Evolutionary conservation across 2,329 filamentous ascomycete genomes (phyloP).

Genomic region (Drechslerella dactyloides): DNA sequence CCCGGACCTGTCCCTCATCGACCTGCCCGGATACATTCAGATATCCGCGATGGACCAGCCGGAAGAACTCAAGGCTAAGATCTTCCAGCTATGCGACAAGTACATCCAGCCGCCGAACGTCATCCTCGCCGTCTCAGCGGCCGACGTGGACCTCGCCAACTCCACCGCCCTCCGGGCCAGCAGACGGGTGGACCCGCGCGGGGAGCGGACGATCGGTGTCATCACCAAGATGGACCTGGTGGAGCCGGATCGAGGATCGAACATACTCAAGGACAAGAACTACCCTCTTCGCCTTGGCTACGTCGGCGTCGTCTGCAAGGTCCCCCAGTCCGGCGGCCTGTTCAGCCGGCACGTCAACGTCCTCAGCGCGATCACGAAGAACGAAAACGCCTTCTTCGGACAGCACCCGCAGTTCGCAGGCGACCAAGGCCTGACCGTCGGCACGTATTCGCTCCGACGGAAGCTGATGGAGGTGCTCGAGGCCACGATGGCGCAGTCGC

Average conservation of each 20-base stretch:
- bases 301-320: slow-evolving; percentile 88
- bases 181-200: slow-evolving; percentile 87
- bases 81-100: slow-evolving; percentile 94
- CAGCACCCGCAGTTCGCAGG: slow-evolving; percentile 74
- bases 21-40: slow-evolving; percentile 96
- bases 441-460: slow-evolving; percentile 84
- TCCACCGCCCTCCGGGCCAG: slow-evolving; percentile 90
- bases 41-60: slow-evolving; percentile 91
- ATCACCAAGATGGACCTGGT: slow-evolving; percentile 99
- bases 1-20: slow-evolving; percentile 92
- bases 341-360: slow-evolving; percentile 74
- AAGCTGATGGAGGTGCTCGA: slow-evolving; percentile 97
- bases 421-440: slow-evolving; percentile 74
- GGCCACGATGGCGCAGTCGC: slow-evolving; percentile 91
- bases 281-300: slow-evolving; percentile 95
- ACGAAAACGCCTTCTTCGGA: slow-evolving; percentile 86
- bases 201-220: slow-evolving; percentile 96
- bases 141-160: slow-evolving; percentile 95
- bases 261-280: slow-evolving; percentile 84
- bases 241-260: slow-evolving; percentile 76
- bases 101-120: slow-evolving; percentile 97
- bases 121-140: slow-evolving; percentile 94
- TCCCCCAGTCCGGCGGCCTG: slow-evolving; percentile 78
- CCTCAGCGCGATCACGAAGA: slow-evolving; percentile 78
- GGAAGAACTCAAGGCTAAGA: slow-evolving; percentile 89